Percentiles rank a stretch among this genome's conserved stretches.
Evolutionary conservation across 441 rosid genomes (phyloP).

Genomic region (Pelargonium myrrhifolium): DNA sequence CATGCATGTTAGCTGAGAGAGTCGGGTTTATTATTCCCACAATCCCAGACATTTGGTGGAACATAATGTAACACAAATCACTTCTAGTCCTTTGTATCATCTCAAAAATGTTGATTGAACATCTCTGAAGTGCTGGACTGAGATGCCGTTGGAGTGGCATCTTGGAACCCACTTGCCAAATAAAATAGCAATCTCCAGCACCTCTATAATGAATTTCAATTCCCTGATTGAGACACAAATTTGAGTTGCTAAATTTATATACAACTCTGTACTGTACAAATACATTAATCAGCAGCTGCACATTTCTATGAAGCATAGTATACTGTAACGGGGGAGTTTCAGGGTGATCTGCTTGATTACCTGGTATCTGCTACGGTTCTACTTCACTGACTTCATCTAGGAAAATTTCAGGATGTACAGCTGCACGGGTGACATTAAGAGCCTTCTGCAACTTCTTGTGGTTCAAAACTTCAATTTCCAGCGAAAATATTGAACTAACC

Average conservation of each 20-base stretch:
- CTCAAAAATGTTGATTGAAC: no score
- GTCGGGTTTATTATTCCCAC: no score
- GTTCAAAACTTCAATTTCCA: slow-evolving; percentile 78
- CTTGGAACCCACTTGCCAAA: no score
- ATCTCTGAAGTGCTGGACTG: no score
- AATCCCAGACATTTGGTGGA: no score
- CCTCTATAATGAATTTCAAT: no score
- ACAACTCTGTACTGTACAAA: neutral
- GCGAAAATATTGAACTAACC: slow-evolving; percentile 59
- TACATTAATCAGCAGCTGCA: no score
- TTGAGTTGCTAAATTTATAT: neutral
- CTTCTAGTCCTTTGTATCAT: no score
- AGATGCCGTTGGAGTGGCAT: no score
- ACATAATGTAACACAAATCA: no score
- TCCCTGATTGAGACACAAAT: neutral
- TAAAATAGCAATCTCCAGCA: no score
- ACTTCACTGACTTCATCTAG: slow-evolving; percentile 25
- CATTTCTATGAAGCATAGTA: neutral
- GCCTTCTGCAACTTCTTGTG: slow-evolving; percentile 77
- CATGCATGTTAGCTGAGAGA: no score
- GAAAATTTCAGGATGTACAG: slow-evolving; percentile 60
- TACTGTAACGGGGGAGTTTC: neutral
- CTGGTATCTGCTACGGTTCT: slow-evolving; percentile 17
- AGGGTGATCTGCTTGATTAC: neutral
- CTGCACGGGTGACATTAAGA: slow-evolving; percentile 59